These are phyloP conservation scores for Atkinsonella texensis DNA, from an alignment of 2,329 filamentous ascomycete genomes.

Conservation along the genomic window DNA sequence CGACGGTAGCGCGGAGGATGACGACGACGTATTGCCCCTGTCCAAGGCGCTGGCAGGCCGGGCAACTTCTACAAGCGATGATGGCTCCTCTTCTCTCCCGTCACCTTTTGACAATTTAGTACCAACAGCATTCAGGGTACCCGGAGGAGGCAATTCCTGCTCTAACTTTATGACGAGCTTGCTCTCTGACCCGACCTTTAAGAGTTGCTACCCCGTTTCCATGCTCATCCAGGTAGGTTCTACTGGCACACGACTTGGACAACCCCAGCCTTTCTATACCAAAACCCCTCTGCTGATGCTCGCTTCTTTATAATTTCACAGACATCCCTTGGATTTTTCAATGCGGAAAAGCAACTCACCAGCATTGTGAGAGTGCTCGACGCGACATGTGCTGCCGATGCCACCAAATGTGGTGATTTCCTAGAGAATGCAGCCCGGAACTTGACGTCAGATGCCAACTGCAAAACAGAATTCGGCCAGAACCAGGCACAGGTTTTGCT, in stretches of 20 bases:
- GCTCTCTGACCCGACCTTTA: slow-evolving; percentile 53
- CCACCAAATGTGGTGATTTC: slow-evolving; percentile 50
- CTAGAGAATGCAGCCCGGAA: slow-evolving; percentile 54
- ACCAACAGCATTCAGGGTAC: slow-evolving; percentile 46
- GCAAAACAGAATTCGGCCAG: slow-evolving; percentile 55
- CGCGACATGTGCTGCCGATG: slow-evolving; percentile 59
- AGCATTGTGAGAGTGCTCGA: slow-evolving; percentile 69
- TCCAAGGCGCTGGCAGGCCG: not conserved
- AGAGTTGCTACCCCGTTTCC: slow-evolving; percentile 70
- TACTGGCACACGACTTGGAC: too few species aligned
- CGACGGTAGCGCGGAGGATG: not conserved
- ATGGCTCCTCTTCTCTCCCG: slow-evolving; percentile 33
- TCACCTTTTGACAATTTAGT: slow-evolving; percentile 56
- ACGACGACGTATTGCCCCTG: not conserved
- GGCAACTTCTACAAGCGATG: not conserved
- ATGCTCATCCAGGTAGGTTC: slow-evolving; percentile 59
- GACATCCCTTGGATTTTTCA: slow-evolving; percentile 78
- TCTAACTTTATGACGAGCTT: slow-evolving; percentile 57
- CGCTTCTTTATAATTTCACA: slow-evolving; percentile 21
- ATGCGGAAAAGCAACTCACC: slow-evolving; percentile 57
- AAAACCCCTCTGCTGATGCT: not conserved
- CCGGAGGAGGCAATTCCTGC: slow-evolving; percentile 39
- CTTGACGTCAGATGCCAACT: slow-evolving; percentile 51
- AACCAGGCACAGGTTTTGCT: slow-evolving; percentile 60
- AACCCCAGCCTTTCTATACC: not conserved